Base-by-base conservation (phyloP, 805 yeast species). In the Huiozyma sinensis region DNA sequence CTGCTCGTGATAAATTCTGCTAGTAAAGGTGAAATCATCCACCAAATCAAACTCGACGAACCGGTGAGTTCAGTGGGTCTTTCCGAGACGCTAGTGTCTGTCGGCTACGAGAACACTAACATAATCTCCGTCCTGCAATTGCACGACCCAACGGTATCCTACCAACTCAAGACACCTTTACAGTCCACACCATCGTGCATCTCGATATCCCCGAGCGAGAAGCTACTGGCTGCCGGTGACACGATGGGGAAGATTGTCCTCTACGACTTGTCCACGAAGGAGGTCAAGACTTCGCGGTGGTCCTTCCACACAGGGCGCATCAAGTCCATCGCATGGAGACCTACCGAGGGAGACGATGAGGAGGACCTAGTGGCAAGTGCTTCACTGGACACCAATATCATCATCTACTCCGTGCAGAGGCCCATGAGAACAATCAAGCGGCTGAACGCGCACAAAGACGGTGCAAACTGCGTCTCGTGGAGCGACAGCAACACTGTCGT, bases 301-400 rank as follows among this genome's bases (percentile, higher is more conserved):
- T 81, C 95, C 0, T 90, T 86, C 78, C 97, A 92, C 61, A 84
- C 89, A 2, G 81, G 95, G 45, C 79, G 75, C 44, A 82, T 92
- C 49, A 78, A 77, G 46, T 74, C 80, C 30, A 83, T 92, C 40
- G 63, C 77, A 27, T 92, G 97, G 98, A 75, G 47, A 45, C 60
- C 63, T 7, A 67, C 67, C 7, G 77, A 79, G 51, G 46, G 33
- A 11, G 68, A 67, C 7, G 77, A 80, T 52, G 88, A 83, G 52
- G 81, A 84, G 45, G 77, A 81, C 52, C 79, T 74, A 52, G 72
- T 84, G 38, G 84, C 80, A 17, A 79, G 90, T 46, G 92, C 83
- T 0, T 85, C 96, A 0, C 67, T 87, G 45, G 99, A 92, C 60
- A 81, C 95, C 6, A 80, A 81, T 48, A 67, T 92, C 39, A 79